phyloP scores from a whole-genome alignment of 1,284 basidiomycete species.

The Moniliella sp. region DNA sequence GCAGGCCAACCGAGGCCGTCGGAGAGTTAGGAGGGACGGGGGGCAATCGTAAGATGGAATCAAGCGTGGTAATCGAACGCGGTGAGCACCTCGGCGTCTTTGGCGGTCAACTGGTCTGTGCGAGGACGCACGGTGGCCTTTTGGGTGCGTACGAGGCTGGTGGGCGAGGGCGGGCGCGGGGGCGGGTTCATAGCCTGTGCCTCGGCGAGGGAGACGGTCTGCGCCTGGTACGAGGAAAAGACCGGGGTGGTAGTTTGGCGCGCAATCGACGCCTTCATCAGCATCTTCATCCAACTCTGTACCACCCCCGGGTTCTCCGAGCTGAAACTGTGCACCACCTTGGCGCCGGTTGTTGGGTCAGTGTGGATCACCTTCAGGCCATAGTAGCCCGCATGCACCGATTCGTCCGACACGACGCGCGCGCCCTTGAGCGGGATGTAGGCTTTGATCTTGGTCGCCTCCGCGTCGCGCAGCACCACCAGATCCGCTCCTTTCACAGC shows the following conservation, averaged over 20 bases:
- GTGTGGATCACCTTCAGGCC: slow-evolving; percentile 85
- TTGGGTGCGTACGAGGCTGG: slow-evolving; percentile 66
- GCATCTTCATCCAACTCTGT: slow-evolving; percentile 95
- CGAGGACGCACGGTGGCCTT: slow-evolving; percentile 66
- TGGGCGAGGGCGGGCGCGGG: slow-evolving; percentile 40
- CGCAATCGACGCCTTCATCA: slow-evolving; percentile 58
- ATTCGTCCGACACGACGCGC: slow-evolving; percentile 79
- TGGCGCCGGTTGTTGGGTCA: too few species aligned
- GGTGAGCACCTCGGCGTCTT: slow-evolving; percentile 36
- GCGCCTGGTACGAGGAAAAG: slow-evolving; percentile 85
- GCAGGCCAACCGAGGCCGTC: too few species aligned
- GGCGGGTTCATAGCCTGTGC: slow-evolving; percentile 88
- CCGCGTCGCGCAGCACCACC: slow-evolving; percentile 17
- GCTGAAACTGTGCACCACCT: slow-evolving; percentile 74
- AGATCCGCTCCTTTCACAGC: slow-evolving; percentile 65
- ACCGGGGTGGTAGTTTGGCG: slow-evolving; percentile 42
- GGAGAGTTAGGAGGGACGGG: too few species aligned
- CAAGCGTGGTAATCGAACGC: slow-evolving; percentile 81
- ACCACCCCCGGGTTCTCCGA: slow-evolving; percentile 62
- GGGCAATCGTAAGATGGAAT: too few species aligned
- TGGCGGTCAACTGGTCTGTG: slow-evolving; percentile 60
- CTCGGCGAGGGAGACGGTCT: slow-evolving; percentile 77
- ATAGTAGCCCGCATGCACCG: slow-evolving; percentile 70
- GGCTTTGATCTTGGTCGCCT: slow-evolving; percentile 54
- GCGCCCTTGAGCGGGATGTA: slow-evolving; percentile 79